Evolutionary conservation across 352 stramenopile genomes (phyloP), one percentile per base, ranked within the genome.

Genomic region (Globisporangium okanoganense): DNA sequence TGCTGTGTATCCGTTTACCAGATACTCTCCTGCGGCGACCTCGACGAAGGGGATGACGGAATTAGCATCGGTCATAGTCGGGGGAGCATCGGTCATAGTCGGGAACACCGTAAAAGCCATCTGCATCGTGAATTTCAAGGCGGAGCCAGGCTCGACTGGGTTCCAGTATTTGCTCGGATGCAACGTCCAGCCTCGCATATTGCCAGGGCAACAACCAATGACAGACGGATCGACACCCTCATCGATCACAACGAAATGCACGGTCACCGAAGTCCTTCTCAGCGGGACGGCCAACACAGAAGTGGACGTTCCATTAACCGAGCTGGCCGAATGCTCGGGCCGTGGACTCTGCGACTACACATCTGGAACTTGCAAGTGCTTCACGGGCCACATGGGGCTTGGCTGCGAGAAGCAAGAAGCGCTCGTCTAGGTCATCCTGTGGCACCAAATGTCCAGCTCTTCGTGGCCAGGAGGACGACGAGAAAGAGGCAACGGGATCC

Each of bases 361-460:
- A 33, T 73, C 72, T 0, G 85, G 85, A 16, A 69, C 66, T 1
- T 92, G 84, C 73, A 67, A 71, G 51, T 94, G 85, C 61, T 94
- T 71, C 51, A 51, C 79, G 6, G 84, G 85, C 0, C 82, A 92
- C 66, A 91, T 90, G 76, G 80, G 85, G 0, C 70, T 92, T 20
- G 84, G 82, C 16, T 94, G 84, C 52, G 67, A 92, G 54, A 78
- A 72, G 25, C 82, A 94, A 49, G 79, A 89, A 58, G 79, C 77
- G 20, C 66, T 82, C 14, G 74, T 82, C 13, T 82, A 74, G 49
- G 27, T 57, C 66, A 64, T 65, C 40, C 20, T 22, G 40, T 22
- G 40, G 5, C 16, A 45, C 16, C 40, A 14, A 45, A 45, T 45
- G 3, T 22, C 16, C 14, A 45, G 18, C 14, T 45, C 16, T 45